Conservation (phyloP, 208 protist species). For the Wallacemonas sp. region DNA sequence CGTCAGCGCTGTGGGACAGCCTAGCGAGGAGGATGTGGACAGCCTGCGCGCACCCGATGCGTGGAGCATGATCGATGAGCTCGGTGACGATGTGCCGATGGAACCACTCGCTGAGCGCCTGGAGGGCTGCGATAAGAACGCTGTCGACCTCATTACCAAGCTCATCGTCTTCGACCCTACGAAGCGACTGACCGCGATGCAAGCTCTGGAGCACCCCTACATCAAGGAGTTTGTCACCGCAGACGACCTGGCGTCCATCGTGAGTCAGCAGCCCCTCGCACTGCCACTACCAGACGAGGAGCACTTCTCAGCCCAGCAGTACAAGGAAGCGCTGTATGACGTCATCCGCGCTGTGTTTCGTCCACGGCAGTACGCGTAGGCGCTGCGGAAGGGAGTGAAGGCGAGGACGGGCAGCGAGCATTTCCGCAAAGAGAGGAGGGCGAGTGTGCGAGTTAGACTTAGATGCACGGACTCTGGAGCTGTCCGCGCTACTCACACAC, state of each 20-base stretch:
- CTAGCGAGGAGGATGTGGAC: slow-evolving; percentile 86
- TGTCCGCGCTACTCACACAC: no score
- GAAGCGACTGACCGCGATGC: slow-evolving; percentile 72
- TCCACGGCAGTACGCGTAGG: neutral
- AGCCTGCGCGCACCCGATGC: slow-evolving; percentile 89
- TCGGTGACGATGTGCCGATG: slow-evolving; percentile 41
- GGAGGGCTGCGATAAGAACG: slow-evolving; percentile 64
- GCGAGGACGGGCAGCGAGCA: neutral
- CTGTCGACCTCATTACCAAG: slow-evolving; percentile 80
- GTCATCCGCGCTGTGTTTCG: slow-evolving; percentile 44
- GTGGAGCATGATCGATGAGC: slow-evolving; percentile 78
- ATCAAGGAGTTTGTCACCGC: slow-evolving; percentile 62
- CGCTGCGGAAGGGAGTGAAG: neutral
- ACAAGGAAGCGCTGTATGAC: slow-evolving; percentile 68
- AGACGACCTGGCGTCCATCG: slow-evolving; percentile 47
- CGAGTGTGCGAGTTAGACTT: no score
- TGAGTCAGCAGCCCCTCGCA: slow-evolving; percentile 28
- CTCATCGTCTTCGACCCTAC: slow-evolving; percentile 90
- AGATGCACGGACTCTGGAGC: no score
- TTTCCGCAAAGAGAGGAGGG: no score
- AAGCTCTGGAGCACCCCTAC: slow-evolving; percentile 90
- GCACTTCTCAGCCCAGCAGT: slow-evolving; percentile 61
- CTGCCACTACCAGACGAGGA: slow-evolving; percentile 70
- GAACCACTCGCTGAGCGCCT: slow-evolving; percentile 69
- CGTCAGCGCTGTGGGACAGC: slow-evolving; percentile 85